Base-by-base conservation (phyloP, 768 basidiomycete species). In the Hericium alpestre region DNA sequence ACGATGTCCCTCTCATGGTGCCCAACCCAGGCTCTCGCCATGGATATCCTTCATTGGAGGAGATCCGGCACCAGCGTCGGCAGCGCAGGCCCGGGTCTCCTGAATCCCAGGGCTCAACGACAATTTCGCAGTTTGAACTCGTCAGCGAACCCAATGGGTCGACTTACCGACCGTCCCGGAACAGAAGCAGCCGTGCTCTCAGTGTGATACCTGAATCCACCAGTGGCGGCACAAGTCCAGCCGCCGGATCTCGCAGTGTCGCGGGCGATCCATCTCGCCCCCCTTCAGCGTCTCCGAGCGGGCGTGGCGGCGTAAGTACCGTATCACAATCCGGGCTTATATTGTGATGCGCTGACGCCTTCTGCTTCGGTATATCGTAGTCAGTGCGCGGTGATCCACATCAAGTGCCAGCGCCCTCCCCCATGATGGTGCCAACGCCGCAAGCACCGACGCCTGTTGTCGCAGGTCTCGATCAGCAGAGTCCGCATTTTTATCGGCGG, bases 91-190 rank as follows among this genome's bases (percentile, higher is more conserved):
- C 46, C 3, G 55, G 16, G 18, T 56, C 55, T 27, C 59, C 59
- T 38, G 60, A 47, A 40, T 63, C 62, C 22, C 59, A 57, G 5
- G 60, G 53, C 20, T 63, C 62, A 32, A 63, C 62, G 5, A 63
- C 60, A 27, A 63, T 63, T 43, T 63, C 62, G 8, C 60, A 63
- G 32, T 63, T 63, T 18, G 62, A 63, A 38, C 20, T 63, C 2
- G 62, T 63, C 9, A 63, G 60, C 41, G 57, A 63, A 4, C 62
- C 62, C 13, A 54, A 49, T 39, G 53, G 43, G 10, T 40, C 62
- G 32, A 12, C 38, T 22, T 52, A 46, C 27, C 60, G 60, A 22
- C 57, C 43, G 13, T 63, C 62, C n/a, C 60, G 55, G 18, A 51
- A 16, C 51, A 58, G 50, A 22, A 32, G 53, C 23, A 50, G 48